Conservation (phyloP, 176 grass and related monocot genomes). For the Pontederia paniculata region DNA sequence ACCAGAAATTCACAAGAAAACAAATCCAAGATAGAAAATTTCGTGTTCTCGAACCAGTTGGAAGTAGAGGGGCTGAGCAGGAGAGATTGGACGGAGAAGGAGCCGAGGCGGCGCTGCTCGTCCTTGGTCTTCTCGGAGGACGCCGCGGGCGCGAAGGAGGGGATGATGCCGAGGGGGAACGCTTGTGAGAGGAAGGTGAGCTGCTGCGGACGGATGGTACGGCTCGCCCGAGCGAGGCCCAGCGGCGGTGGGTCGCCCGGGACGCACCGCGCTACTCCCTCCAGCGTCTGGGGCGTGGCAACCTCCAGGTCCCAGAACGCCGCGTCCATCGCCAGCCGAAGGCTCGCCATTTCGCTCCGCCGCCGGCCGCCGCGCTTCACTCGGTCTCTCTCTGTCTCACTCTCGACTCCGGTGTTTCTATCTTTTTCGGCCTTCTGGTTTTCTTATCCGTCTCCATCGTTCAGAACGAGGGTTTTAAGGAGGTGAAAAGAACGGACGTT, state of each 20-base stretch:
- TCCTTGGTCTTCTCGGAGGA: conserved; percentile 4
- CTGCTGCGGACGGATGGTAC: conserved; percentile 21
- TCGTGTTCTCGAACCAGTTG: conserved; percentile 5
- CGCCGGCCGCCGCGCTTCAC: not conserved
- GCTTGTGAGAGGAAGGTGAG: conserved; percentile 17
- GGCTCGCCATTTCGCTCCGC: not conserved
- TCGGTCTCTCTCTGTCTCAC: not conserved
- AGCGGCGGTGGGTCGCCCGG: conserved; percentile 13
- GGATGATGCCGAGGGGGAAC: conserved; percentile 21
- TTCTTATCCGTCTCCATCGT: not conserved
- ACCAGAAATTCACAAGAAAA: not conserved
- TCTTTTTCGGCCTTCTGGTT: conserved; percentile 10
- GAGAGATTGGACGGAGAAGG: conserved; percentile 20
- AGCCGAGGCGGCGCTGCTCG: not conserved
- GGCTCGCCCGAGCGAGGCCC: conserved; percentile 10
- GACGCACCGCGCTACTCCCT: conserved; percentile 10
- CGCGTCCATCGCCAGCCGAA: conserved; percentile 20
- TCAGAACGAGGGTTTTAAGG: too few relatives aligned
- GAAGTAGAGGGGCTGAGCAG: not conserved
- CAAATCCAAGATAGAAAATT: too few relatives aligned
- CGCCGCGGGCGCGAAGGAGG: conserved; percentile 1
- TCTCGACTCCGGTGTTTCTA: not conserved
- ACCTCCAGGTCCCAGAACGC: conserved; percentile 22
- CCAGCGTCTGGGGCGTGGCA: conserved; percentile 13
- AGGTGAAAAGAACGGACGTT: too few relatives aligned